A percentile compares a stretch with the other conserved stretches of the same genome.
These are phyloP conservation scores for Collariella sp. DNA, from an alignment of 495 filamentous ascomycete genomes.

Conservation along the genomic window DNA sequence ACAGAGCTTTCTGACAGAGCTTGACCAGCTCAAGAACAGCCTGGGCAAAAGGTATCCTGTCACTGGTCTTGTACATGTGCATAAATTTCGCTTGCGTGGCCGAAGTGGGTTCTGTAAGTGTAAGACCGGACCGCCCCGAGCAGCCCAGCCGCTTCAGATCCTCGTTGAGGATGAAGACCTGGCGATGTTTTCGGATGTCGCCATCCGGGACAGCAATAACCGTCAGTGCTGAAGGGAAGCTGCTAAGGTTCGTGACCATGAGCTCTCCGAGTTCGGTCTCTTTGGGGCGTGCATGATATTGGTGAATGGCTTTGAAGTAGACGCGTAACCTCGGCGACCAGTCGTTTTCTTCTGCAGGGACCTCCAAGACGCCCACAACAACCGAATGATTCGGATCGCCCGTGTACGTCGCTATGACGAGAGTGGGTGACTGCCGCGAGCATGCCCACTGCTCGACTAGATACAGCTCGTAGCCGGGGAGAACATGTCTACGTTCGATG, in stretches of 20 bases:
- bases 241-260: conserved; percentile 88
- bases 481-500: conserved; percentile 55
- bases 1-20: conserved; percentile 80
- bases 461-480: conserved; percentile 87
- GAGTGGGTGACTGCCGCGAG: conserved; percentile 80
- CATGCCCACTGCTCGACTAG: conserved; percentile 98
- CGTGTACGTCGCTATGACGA: conserved; percentile 89
- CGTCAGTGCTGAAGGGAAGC: conserved; percentile 80
- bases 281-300: conserved; percentile 73
- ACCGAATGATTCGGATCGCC: conserved; percentile 74
- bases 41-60: conserved; percentile 63
- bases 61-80: conserved; percentile 79
- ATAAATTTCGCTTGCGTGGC: conserved; percentile 88
- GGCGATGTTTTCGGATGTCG: conserved; percentile 69
- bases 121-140: conserved; percentile 79
- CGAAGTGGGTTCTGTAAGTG: conserved; percentile 60
- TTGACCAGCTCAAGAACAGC: conserved; percentile 87
- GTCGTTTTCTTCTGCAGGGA: conserved; percentile 67
- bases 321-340: conserved; percentile 73
- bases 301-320: conserved; percentile 79
- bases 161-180: conserved; percentile 90
- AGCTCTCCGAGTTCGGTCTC: conserved; percentile 76
- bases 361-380: conserved; percentile 69
- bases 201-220: conserved; percentile 85
- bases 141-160: conserved; percentile 88